Conservation (phyloP, 768 basidiomycete genomes). For the Mrakia gelida region DNA sequence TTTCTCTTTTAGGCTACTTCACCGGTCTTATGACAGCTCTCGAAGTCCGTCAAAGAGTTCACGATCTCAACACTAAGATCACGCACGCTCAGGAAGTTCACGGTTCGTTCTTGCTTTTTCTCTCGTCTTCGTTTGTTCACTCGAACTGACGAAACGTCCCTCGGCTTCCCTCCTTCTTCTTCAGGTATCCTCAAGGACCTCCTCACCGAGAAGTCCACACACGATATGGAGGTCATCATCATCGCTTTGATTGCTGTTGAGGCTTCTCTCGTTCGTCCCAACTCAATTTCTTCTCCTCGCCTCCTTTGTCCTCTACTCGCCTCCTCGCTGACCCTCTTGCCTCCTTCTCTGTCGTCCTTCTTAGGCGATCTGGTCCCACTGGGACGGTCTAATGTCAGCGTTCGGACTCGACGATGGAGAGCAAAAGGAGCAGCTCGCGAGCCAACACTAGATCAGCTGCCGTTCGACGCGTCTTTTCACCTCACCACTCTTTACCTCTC, state of each 20-base stretch:
- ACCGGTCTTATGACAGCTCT: slow-evolving; percentile 13
- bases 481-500: too few relatives aligned
- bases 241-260: slow-evolving; percentile 16
- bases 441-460: background rate
- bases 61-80: slow-evolving; percentile 24
- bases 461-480: background rate
- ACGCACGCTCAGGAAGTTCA: slow-evolving; percentile 23
- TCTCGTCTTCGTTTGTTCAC: background rate
- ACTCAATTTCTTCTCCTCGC: background rate
- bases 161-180: background rate
- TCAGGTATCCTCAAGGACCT: slow-evolving; percentile 21
- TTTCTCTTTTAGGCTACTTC: slow-evolving; percentile 13
- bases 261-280: background rate
- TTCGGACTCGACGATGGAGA: background rate
- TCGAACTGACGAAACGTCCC: background rate
- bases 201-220: slow-evolving; percentile 1
- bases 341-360: background rate
- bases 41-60: slow-evolving; percentile 17
- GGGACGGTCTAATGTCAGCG: background rate
- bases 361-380: slow-evolving; percentile 22
- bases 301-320: too few relatives aligned
- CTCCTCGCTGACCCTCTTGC: background rate
- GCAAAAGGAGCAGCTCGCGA: background rate
- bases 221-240: slow-evolving; percentile 24
- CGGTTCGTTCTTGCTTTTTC: background rate